These are phyloP conservation scores for Hypholoma sublateritium DNA, from an alignment of 768 basidiomycete species.

Conservation along the genomic window DNA sequence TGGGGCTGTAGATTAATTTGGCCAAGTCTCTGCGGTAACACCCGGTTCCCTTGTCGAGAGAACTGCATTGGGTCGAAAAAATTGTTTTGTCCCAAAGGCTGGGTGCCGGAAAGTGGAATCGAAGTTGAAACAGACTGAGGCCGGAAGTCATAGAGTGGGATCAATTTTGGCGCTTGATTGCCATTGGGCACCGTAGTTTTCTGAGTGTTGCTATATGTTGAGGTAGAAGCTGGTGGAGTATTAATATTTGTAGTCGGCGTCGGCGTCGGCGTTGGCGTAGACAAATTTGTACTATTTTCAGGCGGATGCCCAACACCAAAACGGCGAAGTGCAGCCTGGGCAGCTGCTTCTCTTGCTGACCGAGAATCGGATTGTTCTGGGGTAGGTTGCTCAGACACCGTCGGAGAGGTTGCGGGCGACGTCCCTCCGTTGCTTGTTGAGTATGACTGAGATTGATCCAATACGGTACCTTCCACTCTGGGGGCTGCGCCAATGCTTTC, in stretches of 20 bases:
- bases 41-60: background rate
- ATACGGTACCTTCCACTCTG: background rate
- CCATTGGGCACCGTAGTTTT: background rate
- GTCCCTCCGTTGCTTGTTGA: background rate
- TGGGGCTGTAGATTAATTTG: background rate
- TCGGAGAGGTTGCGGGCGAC: slow-evolving; percentile 6
- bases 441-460: background rate
- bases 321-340: slow-evolving; percentile 65
- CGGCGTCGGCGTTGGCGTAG: background rate
- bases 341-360: slow-evolving; percentile 50
- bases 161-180: slow-evolving; percentile 12
- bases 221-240: background rate
- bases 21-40: background rate
- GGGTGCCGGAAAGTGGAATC: background rate
- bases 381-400: slow-evolving; percentile 2
- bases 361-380: slow-evolving; percentile 9
- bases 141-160: slow-evolving; percentile 42
- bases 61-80: background rate
- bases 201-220: background rate
- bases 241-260: too few species aligned
- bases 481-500: background rate
- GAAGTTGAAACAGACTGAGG: background rate
- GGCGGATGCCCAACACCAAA: slow-evolving; percentile 1
- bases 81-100: background rate
- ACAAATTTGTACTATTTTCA: background rate